Conservation (phyloP, 129 eudicot species). For the Mikania micrantha region DNA sequence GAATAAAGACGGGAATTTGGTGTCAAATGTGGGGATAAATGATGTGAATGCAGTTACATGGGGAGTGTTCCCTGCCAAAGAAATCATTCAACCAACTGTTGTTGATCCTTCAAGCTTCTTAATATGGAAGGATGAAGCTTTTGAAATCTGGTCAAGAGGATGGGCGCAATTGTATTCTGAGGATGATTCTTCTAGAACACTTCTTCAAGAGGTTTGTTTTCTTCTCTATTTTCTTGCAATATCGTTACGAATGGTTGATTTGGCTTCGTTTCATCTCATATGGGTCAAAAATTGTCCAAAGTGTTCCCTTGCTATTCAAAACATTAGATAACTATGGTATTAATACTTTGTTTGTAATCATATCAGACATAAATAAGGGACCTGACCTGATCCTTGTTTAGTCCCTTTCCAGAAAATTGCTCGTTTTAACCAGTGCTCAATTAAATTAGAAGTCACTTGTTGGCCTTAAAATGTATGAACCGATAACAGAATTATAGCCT, state of each 20-base stretch:
- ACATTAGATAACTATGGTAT: not conserved
- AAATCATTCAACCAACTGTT: slow-evolving; percentile 88
- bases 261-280: not conserved
- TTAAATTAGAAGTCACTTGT: not conserved
- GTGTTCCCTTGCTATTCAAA: not conserved
- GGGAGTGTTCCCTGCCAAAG: slow-evolving; percentile 96
- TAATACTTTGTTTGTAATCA: not conserved
- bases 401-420: too few relatives aligned
- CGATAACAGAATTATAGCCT: too few relatives aligned
- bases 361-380: too few relatives aligned
- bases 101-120: slow-evolving; percentile 82
- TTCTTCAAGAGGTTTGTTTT: slow-evolving; percentile 71
- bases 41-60: slow-evolving; percentile 94
- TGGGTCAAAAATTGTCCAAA: not conserved
- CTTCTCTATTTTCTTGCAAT: not conserved
- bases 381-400: too few relatives aligned
- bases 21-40: slow-evolving; percentile 47
- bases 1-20: slow-evolving; percentile 55
- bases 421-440: not conserved
- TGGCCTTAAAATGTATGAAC: not conserved
- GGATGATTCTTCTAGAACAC: slow-evolving; percentile 55
- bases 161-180: slow-evolving; percentile 88
- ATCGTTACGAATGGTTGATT: not conserved
- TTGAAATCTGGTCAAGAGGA: slow-evolving; percentile 87
- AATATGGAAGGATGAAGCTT: slow-evolving; percentile 95